Conservation (phyloP, 805 yeast species). For the Metschnikowia similis region DNA sequence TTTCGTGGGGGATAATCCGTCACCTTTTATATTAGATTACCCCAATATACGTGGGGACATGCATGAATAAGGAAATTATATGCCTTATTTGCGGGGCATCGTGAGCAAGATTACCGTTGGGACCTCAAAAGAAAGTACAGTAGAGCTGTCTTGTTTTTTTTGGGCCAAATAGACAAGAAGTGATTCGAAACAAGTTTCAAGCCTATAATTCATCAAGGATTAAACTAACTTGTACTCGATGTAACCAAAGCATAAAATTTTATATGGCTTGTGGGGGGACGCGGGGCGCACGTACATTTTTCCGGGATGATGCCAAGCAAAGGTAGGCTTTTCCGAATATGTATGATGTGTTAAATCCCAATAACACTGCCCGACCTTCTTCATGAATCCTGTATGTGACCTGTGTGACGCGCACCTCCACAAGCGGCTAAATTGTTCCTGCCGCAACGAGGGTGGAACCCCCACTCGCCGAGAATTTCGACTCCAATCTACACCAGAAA, state of each 20-base stretch:
- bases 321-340: not conserved
- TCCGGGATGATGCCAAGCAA: not conserved
- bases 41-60: not conserved
- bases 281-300: slow-evolving; percentile 1
- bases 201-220: too few species aligned
- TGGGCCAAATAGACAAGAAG: not conserved
- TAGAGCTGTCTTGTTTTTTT: not conserved
- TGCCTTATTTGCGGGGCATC: not conserved
- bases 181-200: not conserved
- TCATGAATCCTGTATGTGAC: not conserved
- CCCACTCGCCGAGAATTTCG: too few species aligned
- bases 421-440: not conserved
- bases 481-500: too few species aligned
- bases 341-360: not conserved
- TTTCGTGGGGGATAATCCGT: not conserved
- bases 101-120: not conserved
- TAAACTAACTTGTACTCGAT: not conserved
- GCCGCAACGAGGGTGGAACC: not conserved
- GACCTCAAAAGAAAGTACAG: not conserved
- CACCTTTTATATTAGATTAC: not conserved
- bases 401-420: not conserved
- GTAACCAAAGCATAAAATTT: not conserved
- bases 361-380: not conserved
- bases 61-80: not conserved
- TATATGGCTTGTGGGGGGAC: not conserved